Evolutionary conservation across 2,329 filamentous ascomycete genomes (phyloP).

Genomic region (Lasiodiplodia theobromae): DNA sequence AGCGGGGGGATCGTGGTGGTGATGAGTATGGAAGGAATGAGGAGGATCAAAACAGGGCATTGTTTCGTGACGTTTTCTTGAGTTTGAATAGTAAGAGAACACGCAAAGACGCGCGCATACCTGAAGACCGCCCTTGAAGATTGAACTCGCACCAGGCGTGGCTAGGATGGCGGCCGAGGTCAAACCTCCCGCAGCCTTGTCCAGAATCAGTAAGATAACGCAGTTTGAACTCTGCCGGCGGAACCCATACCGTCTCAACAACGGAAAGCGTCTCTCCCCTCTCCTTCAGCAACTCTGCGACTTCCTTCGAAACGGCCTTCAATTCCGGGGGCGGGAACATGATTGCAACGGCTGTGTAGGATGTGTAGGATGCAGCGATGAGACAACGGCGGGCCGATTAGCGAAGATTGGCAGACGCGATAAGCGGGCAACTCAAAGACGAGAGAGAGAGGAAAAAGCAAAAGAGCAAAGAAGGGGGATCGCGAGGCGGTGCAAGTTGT

Average conservation of each 20-base stretch:
- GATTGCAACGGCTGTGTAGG: background rate
- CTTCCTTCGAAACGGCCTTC: constrained; percentile 55
- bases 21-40: background rate
- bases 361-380: no score
- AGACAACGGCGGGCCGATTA: background rate
- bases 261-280: constrained; percentile 65
- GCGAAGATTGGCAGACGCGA: background rate
- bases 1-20: background rate
- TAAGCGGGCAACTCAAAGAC: background rate
- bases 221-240: background rate
- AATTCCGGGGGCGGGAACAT: constrained; percentile 37
- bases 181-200: constrained; percentile 66
- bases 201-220: background rate
- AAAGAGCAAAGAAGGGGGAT: background rate
- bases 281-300: constrained; percentile 61
- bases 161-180: constrained; percentile 66
- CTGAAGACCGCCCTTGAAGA: constrained; percentile 64
- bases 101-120: constrained; percentile 53
- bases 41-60: background rate
- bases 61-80: background rate
- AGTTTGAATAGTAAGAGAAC: background rate
- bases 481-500: no score
- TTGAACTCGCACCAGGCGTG: constrained; percentile 63
- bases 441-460: background rate
- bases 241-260: constrained; percentile 62